phyloP scores from a whole-genome alignment of 176 grass and related monocot species.

The Paspalum vaginatum region DNA sequence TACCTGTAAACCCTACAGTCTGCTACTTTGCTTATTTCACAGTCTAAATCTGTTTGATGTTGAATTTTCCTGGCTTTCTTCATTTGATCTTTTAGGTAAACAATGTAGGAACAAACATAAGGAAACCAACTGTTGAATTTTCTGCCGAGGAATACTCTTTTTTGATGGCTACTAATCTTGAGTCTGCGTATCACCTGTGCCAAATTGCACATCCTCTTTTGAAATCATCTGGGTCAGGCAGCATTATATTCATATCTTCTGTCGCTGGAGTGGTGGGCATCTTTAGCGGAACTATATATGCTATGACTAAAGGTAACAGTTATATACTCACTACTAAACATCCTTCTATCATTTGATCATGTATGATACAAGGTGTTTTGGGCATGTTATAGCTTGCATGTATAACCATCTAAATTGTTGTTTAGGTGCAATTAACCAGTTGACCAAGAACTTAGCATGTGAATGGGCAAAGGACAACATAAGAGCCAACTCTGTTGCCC shows the following conservation, averaged over 20 bases:
- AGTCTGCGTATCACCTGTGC: constrained; percentile 81
- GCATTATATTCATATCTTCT: constrained; percentile 86
- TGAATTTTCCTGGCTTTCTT: not conserved
- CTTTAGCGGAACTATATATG: constrained; percentile 61
- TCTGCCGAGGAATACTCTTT: constrained; percentile 70
- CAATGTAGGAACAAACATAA: constrained; percentile 81
- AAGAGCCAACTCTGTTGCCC: constrained; percentile 76
- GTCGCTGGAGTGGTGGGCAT: constrained; percentile 51
- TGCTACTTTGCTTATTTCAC: not conserved
- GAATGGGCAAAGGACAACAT: constrained; percentile 93
- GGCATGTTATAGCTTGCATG: not conserved
- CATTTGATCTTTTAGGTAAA: constrained; percentile 62
- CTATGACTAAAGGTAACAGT: constrained; percentile 74
- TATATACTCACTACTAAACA: not conserved
- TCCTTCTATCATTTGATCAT: not conserved
- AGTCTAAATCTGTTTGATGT: not conserved
- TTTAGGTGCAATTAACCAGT: constrained; percentile 85
- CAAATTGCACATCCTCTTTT: constrained; percentile 91
- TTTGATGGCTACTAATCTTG: constrained; percentile 81
- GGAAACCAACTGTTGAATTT: constrained; percentile 63
- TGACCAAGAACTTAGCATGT: constrained; percentile 85
- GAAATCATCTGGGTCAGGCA: constrained; percentile 67
- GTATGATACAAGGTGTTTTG: not conserved
- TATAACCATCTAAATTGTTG: constrained; percentile 2
- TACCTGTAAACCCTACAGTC: not conserved